phyloP scores from a whole-genome alignment of 169 alveolate species.

The Amoebophrya sp. region DNA sequence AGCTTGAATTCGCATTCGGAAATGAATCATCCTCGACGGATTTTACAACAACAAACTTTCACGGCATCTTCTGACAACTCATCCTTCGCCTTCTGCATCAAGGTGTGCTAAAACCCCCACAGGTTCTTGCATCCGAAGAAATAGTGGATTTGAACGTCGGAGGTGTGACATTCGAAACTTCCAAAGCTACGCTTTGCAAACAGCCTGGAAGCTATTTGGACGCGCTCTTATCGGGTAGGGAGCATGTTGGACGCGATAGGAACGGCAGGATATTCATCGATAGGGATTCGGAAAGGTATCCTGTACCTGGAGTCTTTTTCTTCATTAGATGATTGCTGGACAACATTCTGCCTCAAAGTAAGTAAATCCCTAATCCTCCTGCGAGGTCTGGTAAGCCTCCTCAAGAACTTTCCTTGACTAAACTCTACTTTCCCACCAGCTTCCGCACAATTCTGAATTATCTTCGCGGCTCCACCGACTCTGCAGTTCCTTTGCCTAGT shows the following conservation, averaged over 20 bases:
- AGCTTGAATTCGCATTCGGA: too few species aligned
- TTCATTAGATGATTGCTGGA: too few species aligned
- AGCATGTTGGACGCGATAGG: slow-evolving; percentile 64
- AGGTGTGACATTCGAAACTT: slow-evolving; percentile 72
- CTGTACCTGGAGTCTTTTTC: too few species aligned
- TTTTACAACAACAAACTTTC: too few species aligned
- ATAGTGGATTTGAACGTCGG: slow-evolving; percentile 75
- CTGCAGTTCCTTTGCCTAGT: slow-evolving; percentile 44
- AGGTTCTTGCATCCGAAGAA: slow-evolving; percentile 66
- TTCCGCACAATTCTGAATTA: slow-evolving; percentile 68
- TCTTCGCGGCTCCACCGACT: slow-evolving; percentile 52
- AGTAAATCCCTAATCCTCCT: too few species aligned
- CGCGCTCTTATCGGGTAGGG: slow-evolving; percentile 64
- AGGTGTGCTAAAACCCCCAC: not conserved
- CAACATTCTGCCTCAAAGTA: too few species aligned
- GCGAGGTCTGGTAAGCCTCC: too few species aligned
- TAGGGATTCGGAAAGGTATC: slow-evolving; percentile 64
- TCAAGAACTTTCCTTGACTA: too few species aligned
- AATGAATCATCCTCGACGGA: too few species aligned
- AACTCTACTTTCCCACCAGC: too few species aligned
- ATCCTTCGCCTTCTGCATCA: too few species aligned
- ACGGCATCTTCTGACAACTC: too few species aligned
- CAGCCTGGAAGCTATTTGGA: slow-evolving; percentile 67
- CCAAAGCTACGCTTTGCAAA: slow-evolving; percentile 65
- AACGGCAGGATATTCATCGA: slow-evolving; percentile 74